Evolutionary conservation across 225 moss, liverwort and hornwort genomes (phyloP).

Genomic region (Takakia lepidozioides): DNA sequence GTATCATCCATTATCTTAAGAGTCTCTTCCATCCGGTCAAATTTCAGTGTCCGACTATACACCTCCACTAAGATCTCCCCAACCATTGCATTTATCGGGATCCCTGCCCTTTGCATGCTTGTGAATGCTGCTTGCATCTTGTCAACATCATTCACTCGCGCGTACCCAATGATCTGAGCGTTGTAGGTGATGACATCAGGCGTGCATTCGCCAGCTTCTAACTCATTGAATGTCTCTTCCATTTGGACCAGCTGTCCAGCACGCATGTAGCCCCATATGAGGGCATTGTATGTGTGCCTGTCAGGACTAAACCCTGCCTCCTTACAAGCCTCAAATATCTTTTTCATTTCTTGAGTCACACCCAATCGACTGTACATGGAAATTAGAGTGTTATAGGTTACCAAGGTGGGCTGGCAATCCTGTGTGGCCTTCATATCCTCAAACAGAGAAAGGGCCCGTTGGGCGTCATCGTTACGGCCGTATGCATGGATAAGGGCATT

Average conservation of each 20-base stretch:
- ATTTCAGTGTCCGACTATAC: slow-evolving; percentile 55
- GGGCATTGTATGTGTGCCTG: slow-evolving; percentile 77
- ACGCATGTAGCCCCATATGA: slow-evolving; percentile 98
- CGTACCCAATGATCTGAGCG: slow-evolving; percentile 78
- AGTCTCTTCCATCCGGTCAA: slow-evolving; percentile 79
- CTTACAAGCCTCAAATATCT: slow-evolving; percentile 53
- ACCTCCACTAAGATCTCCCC: slow-evolving; percentile 80
- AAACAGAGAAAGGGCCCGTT: slow-evolving; percentile 61
- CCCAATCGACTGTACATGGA: slow-evolving; percentile 86
- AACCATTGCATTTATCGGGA: slow-evolving; percentile 76
- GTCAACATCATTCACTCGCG: slow-evolving; percentile 50
- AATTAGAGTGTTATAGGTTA: slow-evolving; percentile 94
- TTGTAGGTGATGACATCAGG: slow-evolving; percentile 96
- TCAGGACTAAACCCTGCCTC: slow-evolving; percentile 80
- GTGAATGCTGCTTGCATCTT: slow-evolving; percentile 73
- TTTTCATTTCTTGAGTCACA: slow-evolving; percentile 63
- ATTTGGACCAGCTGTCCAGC: slow-evolving; percentile 53
- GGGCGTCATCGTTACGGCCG: slow-evolving; percentile 66
- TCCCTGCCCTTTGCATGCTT: slow-evolving; percentile 83
- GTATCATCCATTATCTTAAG: slow-evolving; percentile 68
- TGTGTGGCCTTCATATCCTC: slow-evolving; percentile 58
- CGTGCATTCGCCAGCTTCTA: slow-evolving; percentile 55
- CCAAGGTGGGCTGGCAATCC: slow-evolving; percentile 85
- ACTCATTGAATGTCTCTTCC: slow-evolving; percentile 68
- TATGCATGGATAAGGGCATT: slow-evolving; percentile 93